Evolutionary conservation across 1,284 basidiomycete genomes (phyloP), one percentile per base, ranked within the genome.

Genomic region (Schizophyllum amplum): DNA sequence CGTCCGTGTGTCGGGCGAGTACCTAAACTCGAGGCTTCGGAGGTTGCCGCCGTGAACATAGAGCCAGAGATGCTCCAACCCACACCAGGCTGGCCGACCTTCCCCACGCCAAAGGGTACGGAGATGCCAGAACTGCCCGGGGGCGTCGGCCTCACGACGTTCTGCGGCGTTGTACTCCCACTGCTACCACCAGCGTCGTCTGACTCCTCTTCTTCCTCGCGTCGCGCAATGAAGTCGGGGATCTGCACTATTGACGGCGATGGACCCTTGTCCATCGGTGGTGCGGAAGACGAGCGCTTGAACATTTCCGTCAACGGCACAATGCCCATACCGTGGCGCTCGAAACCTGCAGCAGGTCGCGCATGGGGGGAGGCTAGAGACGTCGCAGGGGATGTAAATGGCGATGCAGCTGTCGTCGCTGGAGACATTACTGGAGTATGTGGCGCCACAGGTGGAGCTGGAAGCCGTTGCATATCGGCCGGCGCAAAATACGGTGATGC

Each of bases 231-330:
- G 33, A 42, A 42, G 33, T 42, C 33, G 3, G 33, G 33, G 4
- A 42, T 17, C 13, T 17, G 33, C 33, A 17, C 17, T 17, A 17
- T 13, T 2, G 33, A 42, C 33, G 33, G 17, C 7, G 33, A 42
- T 3, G 33, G 17, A 9, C 33, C 33, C 33, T 42, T 42, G 3
- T 42, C 33, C 33, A 42, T 17, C 17, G 33, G 33, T 24, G 60
- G 61, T 47, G 61, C 61, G 33, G 59, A 60, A 21, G 59, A 58
- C 20, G 57, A 57, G 55, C 61, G 61, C 50, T 62, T 62, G 59
- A 58, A 60, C 61, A 62, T 57, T 26, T 60, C 57, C 47, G 61
- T 62, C 5, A 62, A 52, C 49, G 61, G 58, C 13, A 42, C 33
- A 9, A 17, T 42, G 33, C 7, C 17, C 13, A 42, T 13, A 42